phyloP scores from a whole-genome alignment of 768 basidiomycete species.

The Mycena metata region DNA sequence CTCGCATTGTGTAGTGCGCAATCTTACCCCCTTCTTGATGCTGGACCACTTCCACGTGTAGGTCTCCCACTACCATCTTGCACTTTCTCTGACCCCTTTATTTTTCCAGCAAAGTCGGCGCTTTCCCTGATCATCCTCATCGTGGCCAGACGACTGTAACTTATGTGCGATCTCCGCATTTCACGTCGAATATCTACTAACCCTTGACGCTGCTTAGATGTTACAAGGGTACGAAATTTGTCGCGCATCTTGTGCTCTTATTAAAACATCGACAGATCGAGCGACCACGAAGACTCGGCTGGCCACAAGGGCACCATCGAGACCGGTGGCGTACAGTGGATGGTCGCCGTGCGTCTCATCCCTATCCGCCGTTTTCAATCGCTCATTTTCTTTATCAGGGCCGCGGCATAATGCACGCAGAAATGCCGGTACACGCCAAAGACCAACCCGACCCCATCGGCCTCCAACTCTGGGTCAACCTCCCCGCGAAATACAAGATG shows the following conservation, averaged over 20 bases:
- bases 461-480: constrained; percentile 90
- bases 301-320: constrained; percentile 86
- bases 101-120: constrained; percentile 56
- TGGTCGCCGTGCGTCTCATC: constrained; percentile 57
- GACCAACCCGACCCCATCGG: constrained; percentile 83
- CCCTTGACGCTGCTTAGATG: constrained; percentile 54
- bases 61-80: constrained; percentile 41
- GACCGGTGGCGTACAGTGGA: constrained; percentile 94
- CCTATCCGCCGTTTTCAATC: not conserved
- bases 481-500: constrained; percentile 88
- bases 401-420: constrained; percentile 83
- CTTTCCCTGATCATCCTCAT: constrained; percentile 93
- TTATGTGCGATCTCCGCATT: constrained; percentile 54
- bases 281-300: constrained; percentile 91
- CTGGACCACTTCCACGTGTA: constrained; percentile 88
- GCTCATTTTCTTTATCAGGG: constrained; percentile 46
- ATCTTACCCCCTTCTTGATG: constrained; percentile 93
- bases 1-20: constrained; percentile 60
- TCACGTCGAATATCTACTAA: not conserved
- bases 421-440: constrained; percentile 86
- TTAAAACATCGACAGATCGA: constrained; percentile 57
- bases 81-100: not conserved
- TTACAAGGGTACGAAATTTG: constrained; percentile 71
- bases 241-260: not conserved
- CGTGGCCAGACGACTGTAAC: constrained; percentile 91